Base-by-base conservation (phyloP, 1,284 basidiomycete species). In the Pterula multifida region DNA sequence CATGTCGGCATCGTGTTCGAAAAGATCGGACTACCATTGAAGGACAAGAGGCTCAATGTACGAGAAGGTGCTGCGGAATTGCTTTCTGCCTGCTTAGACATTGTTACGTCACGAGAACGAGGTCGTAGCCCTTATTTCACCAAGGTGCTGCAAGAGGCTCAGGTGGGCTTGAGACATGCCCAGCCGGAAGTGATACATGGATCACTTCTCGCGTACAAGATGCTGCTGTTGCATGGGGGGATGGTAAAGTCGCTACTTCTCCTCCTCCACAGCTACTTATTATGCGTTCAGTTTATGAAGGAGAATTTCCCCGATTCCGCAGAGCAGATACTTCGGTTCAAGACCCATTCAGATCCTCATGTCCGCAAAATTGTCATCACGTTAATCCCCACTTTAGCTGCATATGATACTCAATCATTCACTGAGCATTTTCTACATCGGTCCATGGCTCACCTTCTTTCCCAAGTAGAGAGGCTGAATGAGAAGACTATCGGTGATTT, bases 321-420 rank as follows among this genome's bases (percentile, higher is more conserved):
- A 55, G 94, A 98, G 55, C 85, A 90, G 56, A 92, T 98, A 48
- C 73, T 98, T 45, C 79, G 81, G 42, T 93, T 92, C 70, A 85
- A 85, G 62, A 79, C 85, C n/a, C 86, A 90, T 63, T 78, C 90
- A 56, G 94, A 98, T 59, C 70, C 78, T 19, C 78, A 90, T 26
- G 86, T 98, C 52, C 81, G 91, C 50, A 89, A 90, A 66, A 90
- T 91, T 67, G 92, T 97, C 54, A 93, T 97, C 60, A 87, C 89
- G 1, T 78, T 97, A 58, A 93, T 97, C 46, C 93, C 94, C 0
- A 89, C 87, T 3, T 79, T 97, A 58, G 93, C 93, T n/a, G 82
- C 85, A 1, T 98, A 96, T 63, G 91, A 97, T 63, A 88, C 88
- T 2, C 81, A 90, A 63, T 89, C 86, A 3, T 98, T 98, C 60